Evolutionary conservation across 768 basidiomycete genomes (phyloP).

Genomic region (Boletus rubroflammeus): DNA sequence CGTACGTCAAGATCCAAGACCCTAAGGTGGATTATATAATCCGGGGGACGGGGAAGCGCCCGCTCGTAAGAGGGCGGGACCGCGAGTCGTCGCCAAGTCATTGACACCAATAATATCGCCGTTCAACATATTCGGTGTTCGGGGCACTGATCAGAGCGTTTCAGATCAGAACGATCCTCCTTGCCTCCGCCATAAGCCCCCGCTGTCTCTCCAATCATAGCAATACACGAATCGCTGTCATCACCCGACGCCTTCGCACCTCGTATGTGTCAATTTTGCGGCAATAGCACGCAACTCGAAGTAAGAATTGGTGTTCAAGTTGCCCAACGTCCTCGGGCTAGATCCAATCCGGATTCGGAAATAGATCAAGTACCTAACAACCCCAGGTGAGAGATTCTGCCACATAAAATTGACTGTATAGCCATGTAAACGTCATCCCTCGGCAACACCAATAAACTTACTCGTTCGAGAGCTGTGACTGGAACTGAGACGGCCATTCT

Average conservation of each 20-base stretch:
- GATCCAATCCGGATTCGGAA: not conserved
- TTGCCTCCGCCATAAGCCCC: not conserved
- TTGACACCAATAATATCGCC: not conserved
- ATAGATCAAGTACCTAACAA: not conserved
- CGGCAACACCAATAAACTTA: not conserved
- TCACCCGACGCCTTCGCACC: not conserved
- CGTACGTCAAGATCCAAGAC: not conserved
- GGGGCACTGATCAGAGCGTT: not conserved
- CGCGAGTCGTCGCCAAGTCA: not conserved
- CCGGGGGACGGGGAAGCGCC: not conserved
- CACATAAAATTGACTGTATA: not conserved
- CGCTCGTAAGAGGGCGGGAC: conserved; percentile 13
- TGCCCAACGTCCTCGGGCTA: not conserved
- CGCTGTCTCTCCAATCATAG: not conserved
- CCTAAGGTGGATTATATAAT: conserved; percentile 15
- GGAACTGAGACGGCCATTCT: not conserved
- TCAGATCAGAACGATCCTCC: not conserved
- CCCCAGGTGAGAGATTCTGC: not conserved
- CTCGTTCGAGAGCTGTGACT: not conserved
- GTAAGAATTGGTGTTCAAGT: not conserved
- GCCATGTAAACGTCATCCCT: not conserved
- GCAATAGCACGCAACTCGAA: not conserved
- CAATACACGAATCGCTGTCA: not conserved
- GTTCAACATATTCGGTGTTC: not conserved
- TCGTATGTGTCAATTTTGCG: not conserved